A percentile compares a stretch with the other conserved stretches of the same genome.
phyloP scores from a whole-genome alignment of 2,329 filamentous ascomycete genomes.

The Ophiosphaerella herpotricha region DNA sequence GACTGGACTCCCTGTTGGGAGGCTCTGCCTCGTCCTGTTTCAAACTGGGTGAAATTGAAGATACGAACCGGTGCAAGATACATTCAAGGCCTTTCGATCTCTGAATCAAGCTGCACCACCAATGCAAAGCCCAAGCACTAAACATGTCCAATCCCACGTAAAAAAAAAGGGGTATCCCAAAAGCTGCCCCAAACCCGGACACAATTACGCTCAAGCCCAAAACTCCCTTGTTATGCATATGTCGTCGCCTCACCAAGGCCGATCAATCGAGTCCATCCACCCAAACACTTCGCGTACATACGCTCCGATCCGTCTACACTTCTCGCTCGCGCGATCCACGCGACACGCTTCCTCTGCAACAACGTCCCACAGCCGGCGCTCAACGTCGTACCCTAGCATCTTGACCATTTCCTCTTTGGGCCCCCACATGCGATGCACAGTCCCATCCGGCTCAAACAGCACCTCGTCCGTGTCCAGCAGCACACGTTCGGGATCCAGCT shows the following conservation, averaged over 20 bases:
- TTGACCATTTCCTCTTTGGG: constrained; percentile 11
- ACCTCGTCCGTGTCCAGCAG: constrained; percentile 7
- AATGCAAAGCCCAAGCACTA: no score
- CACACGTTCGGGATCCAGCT: constrained; percentile 19
- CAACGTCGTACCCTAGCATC: constrained; percentile 31
- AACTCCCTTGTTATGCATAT: not conserved
- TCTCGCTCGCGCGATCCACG: constrained; percentile 5
- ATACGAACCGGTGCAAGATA: no score
- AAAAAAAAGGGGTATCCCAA: not conserved
- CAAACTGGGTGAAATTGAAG: no score
- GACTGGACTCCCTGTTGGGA: no score
- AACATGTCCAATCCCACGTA: not conserved
- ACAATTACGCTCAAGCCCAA: not conserved
- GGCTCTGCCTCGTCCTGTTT: no score
- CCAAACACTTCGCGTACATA: constrained; percentile 27
- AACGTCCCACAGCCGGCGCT: constrained; percentile 29
- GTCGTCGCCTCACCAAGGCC: constrained; percentile 1
- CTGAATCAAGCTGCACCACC: no score
- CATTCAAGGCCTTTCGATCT: no score
- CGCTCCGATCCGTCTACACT: constrained; percentile 13
- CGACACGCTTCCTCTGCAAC: constrained; percentile 28
- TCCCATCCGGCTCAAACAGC: constrained; percentile 12
- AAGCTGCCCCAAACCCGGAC: not conserved
- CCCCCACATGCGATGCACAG: constrained; percentile 27
- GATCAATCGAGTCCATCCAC: constrained; percentile 6